These are phyloP conservation scores for Setaria italica DNA, from an alignment of 202 grass and related monocot species.

Conservation along the genomic window DNA sequence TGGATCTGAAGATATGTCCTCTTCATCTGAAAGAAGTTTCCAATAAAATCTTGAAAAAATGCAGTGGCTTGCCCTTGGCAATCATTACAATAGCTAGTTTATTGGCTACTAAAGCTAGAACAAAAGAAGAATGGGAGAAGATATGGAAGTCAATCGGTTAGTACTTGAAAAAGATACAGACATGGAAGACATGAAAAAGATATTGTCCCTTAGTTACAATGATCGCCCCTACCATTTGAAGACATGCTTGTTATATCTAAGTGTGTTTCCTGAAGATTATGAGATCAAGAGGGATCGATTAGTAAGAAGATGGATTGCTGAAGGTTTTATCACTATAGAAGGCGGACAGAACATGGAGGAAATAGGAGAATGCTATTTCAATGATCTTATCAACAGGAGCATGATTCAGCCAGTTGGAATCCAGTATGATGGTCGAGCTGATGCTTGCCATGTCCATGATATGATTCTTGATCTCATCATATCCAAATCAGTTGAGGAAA, in stretches of 20 bases:
- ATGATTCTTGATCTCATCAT: slow-evolving; percentile 52
- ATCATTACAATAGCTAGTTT: background rate
- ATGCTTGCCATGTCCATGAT: slow-evolving; percentile 51
- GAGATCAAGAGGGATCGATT: slow-evolving; percentile 37
- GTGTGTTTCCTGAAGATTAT: slow-evolving; percentile 1
- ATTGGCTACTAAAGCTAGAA: background rate
- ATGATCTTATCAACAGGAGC: slow-evolving; percentile 52
- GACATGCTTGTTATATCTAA: slow-evolving; percentile 7
- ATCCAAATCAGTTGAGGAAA: slow-evolving; percentile 54
- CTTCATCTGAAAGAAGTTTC: slow-evolving; percentile 5
- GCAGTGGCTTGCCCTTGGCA: background rate
- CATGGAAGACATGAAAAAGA: slow-evolving; percentile 17
- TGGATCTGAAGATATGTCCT: slow-evolving; percentile 1
- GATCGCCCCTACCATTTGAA: slow-evolving; percentile 22
- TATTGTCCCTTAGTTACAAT: slow-evolving; percentile 11
- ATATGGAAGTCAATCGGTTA: background rate
- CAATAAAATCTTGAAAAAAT: background rate
- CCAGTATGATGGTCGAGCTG: slow-evolving; percentile 31
- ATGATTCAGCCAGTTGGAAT: slow-evolving; percentile 46
- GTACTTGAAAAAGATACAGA: background rate
- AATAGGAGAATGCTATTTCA: slow-evolving; percentile 37
- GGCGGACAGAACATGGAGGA: slow-evolving; percentile 40
- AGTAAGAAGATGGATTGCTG: slow-evolving; percentile 56
- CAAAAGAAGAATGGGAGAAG: background rate
- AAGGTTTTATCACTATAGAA: slow-evolving; percentile 48